Base-by-base conservation (phyloP, 345 rosid species). In the Pistacia atlantica region DNA sequence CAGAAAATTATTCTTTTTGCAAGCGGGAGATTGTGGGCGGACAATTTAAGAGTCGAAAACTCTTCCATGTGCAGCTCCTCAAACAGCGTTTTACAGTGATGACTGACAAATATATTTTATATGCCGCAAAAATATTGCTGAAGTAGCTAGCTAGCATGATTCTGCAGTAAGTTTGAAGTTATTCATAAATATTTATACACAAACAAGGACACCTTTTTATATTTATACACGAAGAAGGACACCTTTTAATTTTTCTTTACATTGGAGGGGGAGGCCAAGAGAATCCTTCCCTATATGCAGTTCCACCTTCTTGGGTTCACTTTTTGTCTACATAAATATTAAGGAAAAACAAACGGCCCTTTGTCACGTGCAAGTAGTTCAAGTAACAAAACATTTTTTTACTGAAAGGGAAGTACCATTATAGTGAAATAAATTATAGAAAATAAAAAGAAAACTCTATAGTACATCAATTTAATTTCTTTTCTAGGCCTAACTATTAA, bases 11-110 rank as follows among this genome's bases (percentile, higher is more conserved):
- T 37, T n/a, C 45, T 20, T 45, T 66, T 46, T 10, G 33, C 38
- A 49, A 60, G 70, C 51, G 10, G 12, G 48, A 61, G 48, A 59
- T 45, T 14, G 54, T 45, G 10, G n/a, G 51, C 60, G 54, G 16
- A 20, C 4, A 31, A 3, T 4, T 58, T 0, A 45, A 67, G 55
- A 62, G 67, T 63, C 59, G 37, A 46, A 46, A 61, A 18, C 70
- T 52, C 56, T 56, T 81, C 80, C 86, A 83, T 81, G 90, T 83
- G 84, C 82, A 74, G 72, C 60, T 42, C 65, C 16, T n/a, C 11
- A 60, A n/a, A 33, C 6, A 38, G 52, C 62, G 57, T 73, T 76
- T 31, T 25, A 25, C 25, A 25, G 25, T 22, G 25, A 25, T 25
- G 25, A 25, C 0, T 25, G 25, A 25, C 25, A 25, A 25, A 25